Conservation (phyloP, 495 filamentous ascomycete genomes). For the Neurospora terricola region DNA sequence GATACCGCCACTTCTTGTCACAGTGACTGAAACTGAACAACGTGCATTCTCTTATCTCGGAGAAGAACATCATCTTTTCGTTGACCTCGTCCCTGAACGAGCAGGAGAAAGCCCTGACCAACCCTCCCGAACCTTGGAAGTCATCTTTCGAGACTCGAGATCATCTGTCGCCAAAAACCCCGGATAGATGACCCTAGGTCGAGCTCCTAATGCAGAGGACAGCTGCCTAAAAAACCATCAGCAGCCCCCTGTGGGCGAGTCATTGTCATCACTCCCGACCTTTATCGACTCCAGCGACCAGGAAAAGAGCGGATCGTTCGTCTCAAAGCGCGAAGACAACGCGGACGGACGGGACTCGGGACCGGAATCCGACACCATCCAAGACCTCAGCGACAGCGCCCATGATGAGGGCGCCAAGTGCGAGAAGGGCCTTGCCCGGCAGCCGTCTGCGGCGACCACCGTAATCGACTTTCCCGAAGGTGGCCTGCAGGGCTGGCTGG, state of each 20-base stretch:
- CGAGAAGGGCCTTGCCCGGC: neutral
- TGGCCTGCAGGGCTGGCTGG: constrained; percentile 50
- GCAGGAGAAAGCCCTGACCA: neutral
- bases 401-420: neutral
- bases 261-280: neutral
- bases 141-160: neutral
- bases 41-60: neutral
- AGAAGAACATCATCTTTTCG: neutral
- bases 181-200: constrained; percentile 16
- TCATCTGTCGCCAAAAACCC: neutral
- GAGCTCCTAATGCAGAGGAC: constrained; percentile 27
- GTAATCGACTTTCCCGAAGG: constrained; percentile 47
- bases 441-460: constrained; percentile 11
- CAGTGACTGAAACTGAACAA: neutral
- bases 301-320: neutral
- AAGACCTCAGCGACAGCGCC: neutral
- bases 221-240: constrained; percentile 33
- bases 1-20: neutral
- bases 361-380: neutral
- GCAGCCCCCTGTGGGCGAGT: constrained; percentile 6
- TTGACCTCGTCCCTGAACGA: neutral
- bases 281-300: constrained; percentile 2
- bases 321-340: neutral
- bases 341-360: neutral
- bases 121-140: neutral